Evolutionary conservation across 2,329 filamentous ascomycete species (phyloP), one percentile per base, ranked within the genome.

Genomic region (Trichoderma simmonsii): DNA sequence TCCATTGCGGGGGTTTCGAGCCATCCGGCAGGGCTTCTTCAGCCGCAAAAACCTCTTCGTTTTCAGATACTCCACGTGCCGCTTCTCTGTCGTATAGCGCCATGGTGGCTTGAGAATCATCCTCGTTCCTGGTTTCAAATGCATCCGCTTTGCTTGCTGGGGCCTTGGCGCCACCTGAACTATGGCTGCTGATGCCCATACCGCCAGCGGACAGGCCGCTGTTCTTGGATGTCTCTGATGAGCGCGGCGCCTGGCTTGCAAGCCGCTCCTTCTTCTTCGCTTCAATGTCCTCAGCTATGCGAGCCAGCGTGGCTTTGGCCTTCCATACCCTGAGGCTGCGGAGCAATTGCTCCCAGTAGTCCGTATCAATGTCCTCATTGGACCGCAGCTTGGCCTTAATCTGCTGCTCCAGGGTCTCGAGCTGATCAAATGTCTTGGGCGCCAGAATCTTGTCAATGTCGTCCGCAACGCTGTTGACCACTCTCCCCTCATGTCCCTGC

Each of bases 301-400:
- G 91, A 75, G 90, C 90, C 68, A 99, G 83, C 80, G 92, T 94
- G 2, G 94, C 94, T 80, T 93, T 94, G 39, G 96, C 94, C 83
- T 98, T 98, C 90, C 93, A 98, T 1, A 97, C 90, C 7, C 92
- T 86, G 74, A 99, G 84, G 79, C 91, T 97, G 75, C 91, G 91
- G 73, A 99, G 85, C 18, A 99, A 86, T 79, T 97, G 93, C 79
- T 97, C 94, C 96, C 96, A 99, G 81, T 98, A 99, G 82, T 99
- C 96, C 3, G 93, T 94, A 81, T 99, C 96, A 75, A 99, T 95
- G 51, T 93, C 91, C 78, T 98, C 95, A 79, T 97, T 91, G 8
- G 94, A 97, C 67, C 91, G 87, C 62, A 99, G 85, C 83, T 99
- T 99, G 18, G 87, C 85, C 79, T 90, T 90, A 80, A 99, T 96